Evolutionary conservation across 2,329 filamentous ascomycete species (phyloP), one percentile per base, ranked within the genome.

Genomic region (Mycosphaerelloides madeirae): DNA sequence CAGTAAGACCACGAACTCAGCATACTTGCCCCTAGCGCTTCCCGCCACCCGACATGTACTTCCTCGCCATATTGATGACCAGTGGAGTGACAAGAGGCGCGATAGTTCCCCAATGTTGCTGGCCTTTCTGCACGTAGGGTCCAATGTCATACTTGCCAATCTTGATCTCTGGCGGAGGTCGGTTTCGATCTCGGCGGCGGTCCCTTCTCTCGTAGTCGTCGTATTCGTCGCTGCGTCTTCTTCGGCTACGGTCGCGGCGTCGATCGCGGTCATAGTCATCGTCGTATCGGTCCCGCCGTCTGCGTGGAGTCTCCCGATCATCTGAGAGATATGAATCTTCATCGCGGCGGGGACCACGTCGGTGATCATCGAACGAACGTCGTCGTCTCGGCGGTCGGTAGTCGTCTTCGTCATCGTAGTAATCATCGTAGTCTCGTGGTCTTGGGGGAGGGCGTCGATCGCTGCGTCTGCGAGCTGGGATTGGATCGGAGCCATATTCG

Each of bases 131-230:
- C 16, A 65, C 43, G 38, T 53, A 53, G 13, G 61, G 61, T 12
- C 62, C 61, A 41, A 65, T 50, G 33, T 64, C 60, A 44, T 59
- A 62, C 16, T 58, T 56, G 20, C 61, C 61, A 41, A 64, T 52
- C 49, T 57, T 60, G 38, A 63, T 57, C 44, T 61, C 55, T 40
- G 48, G 52, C 9, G 57, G 58, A 14, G 51, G 54, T 16, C 33
- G 33, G 15, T 16, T 32, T 32, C 31, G 13, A 16, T 32, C 31
- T 13, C 31, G 31, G 31, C 31, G 31, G 13, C 31, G 29, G 14
- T 37, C 25, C 44, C 43, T 43, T 9, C 22, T 25, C 6, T 25
- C 22, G 22, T 25, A 25, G 22, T 25, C 22, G 9, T 25, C 22
- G 22, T 25, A 25, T 6, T 25, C 22, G 9, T 25, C 22, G 22